These are phyloP conservation scores for Cenchrus fungigraminus DNA, from an alignment of 176 grass and related monocot species.

Conservation along the genomic window DNA sequence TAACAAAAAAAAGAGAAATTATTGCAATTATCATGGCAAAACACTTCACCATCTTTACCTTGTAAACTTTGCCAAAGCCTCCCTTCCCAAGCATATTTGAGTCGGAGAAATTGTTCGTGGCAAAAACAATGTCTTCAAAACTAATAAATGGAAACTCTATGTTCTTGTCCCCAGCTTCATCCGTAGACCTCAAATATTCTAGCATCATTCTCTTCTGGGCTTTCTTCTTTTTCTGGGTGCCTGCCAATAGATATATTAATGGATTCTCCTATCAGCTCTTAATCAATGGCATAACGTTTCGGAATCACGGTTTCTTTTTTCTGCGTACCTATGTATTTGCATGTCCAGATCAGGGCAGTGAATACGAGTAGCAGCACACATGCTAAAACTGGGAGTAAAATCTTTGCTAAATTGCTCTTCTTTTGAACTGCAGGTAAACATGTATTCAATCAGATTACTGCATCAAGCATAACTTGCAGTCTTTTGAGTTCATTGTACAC, in stretches of 20 bases:
- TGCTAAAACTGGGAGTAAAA: no score
- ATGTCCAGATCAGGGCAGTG: not conserved
- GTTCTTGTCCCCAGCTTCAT: no score
- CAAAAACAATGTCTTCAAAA: not conserved
- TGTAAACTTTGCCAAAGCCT: not conserved
- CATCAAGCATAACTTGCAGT: no score
- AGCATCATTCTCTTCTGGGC: not conserved
- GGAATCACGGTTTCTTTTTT: not conserved
- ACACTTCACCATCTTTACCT: no score
- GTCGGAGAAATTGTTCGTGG: not conserved
- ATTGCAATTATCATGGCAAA: not conserved
- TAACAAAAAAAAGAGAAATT: no score
- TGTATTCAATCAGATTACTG: no score
- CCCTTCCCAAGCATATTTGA: not conserved
- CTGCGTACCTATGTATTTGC: conserved; percentile 16
- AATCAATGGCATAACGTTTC: no score
- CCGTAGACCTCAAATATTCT: not conserved
- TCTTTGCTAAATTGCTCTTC: no score
- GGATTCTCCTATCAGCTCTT: no score
- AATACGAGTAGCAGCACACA: not conserved
- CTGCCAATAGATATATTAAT: not conserved
- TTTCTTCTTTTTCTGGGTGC: not conserved
- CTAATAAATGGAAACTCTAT: not conserved
- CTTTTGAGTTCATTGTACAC: no score
- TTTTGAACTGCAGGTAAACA: no score